phyloP scores from a whole-genome alignment of 2,329 filamentous ascomycete species.

The Fusarium tuaranense region DNA sequence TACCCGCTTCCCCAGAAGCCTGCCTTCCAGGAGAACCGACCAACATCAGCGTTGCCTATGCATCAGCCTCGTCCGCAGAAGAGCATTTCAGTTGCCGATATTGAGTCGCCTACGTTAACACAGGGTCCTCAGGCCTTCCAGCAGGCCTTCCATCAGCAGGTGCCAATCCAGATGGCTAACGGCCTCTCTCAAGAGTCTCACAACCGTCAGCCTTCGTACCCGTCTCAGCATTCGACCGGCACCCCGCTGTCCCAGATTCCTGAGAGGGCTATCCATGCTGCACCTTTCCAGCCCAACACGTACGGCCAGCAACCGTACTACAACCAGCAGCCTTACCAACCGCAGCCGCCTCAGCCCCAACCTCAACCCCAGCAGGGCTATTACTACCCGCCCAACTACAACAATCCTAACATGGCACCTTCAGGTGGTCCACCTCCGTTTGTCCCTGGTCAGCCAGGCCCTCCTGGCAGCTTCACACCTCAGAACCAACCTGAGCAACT shows the following conservation, averaged over 20 bases:
- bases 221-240: conserved; percentile 76
- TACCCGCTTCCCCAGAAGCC: conserved; percentile 71
- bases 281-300: conserved; percentile 84
- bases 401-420: conserved; percentile 64
- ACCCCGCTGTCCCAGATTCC: conserved; percentile 93
- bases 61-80: conserved; percentile 97
- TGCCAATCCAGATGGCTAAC: conserved; percentile 79
- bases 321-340: conserved; percentile 60
- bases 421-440: conserved; percentile 65
- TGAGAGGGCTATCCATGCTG: conserved; percentile 90
- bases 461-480: conserved; percentile 56
- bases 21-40: conserved; percentile 66
- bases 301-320: conserved; percentile 70
- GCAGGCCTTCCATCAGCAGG: conserved; percentile 93
- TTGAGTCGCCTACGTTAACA: conserved; percentile 80
- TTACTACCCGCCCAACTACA: conserved; percentile 73
- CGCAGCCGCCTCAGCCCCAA: conserved; percentile 44
- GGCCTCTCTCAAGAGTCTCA: conserved; percentile 71
- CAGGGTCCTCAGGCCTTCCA: conserved; percentile 80
- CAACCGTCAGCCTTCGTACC: conserved; percentile 75
- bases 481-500: conserved; percentile 55
- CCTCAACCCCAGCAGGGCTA: conserved; percentile 63
- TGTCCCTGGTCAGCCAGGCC: conserved; percentile 64
- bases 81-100: conserved; percentile 90
- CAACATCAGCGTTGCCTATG: conserved; percentile 72